Evolutionary conservation across 2,329 filamentous ascomycete genomes (phyloP), one percentile per base, ranked within the genome.

Genomic region (Neofusicoccum laricinum): DNA sequence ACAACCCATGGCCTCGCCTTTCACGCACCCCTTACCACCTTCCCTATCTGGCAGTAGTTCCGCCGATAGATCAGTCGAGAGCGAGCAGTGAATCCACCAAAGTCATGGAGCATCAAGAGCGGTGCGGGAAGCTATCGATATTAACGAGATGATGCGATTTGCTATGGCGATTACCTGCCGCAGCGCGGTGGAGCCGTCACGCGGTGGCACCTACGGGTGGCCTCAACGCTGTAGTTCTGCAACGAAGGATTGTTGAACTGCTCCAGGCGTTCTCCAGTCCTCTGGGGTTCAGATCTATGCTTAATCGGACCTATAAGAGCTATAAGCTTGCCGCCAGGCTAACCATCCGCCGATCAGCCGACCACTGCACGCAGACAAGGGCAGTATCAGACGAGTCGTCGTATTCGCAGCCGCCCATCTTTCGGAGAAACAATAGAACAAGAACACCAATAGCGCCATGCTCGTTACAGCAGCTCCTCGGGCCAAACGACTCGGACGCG

Each of bases 21-120:
- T 58, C 53, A 58, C 46, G 25, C 34, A 38, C n/a, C 19, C n/a
- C 21, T 58, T 58, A 58, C 53, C 38, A 58, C 53, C 53, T 58
- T 58, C 53, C 53, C 8, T 1, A 45, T 43, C 5, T 1, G 53
- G 53, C 14, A 45, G n/a, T 19, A 45, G n/a, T 21, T 17, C 53
- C 53, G 53, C 40, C 38, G 25, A 43, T 58, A 58, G 40, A 43
- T 17, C 53, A 43, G 25, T 21, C 14, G 15, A 19, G n/a, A 34
- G 12, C 38, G 34, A 43, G 53, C 21, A 36, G 34, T 6, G 14
- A 19, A 17, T n/a, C 49, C 49, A 36, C 32, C 49, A 53, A n/a
- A 15, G 12, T 25, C 41, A 30, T 30, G 25, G 25, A 30, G 14
- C 14, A 17, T 8, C 4, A 11, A 14, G 25, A 43, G n/a, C 14